A percentile compares a stretch with the other conserved stretches of the same genome.
phyloP scores from a whole-genome alignment of 2,329 filamentous ascomycete species.

The Venturia pyrina region DNA sequence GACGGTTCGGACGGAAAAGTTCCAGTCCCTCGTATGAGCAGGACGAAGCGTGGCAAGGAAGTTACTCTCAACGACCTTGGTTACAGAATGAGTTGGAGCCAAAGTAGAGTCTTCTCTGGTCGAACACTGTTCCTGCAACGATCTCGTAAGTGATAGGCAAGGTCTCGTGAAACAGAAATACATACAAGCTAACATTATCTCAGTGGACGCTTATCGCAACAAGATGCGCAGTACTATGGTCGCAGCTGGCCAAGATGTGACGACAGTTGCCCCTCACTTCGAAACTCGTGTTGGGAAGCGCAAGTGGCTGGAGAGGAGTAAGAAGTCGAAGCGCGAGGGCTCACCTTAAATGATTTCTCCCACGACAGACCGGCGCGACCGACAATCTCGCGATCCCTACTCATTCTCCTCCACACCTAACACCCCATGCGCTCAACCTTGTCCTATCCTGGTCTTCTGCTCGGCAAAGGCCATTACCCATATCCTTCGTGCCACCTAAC shows the following conservation, averaged over 20 bases:
- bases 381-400: constrained; percentile 1
- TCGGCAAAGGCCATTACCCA: not conserved
- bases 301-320: constrained; percentile 39
- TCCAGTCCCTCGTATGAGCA: constrained; percentile 64
- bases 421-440: not conserved
- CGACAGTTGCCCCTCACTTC: constrained; percentile 69
- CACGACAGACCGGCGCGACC: not conserved
- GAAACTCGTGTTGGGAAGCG: constrained; percentile 83
- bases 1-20: constrained; percentile 67
- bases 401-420: not conserved
- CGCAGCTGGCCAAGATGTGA: constrained; percentile 64
- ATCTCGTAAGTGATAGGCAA: constrained; percentile 83
- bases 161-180: too few species aligned
- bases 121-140: constrained; percentile 81
- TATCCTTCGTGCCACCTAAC: not conserved
- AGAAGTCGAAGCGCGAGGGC: constrained; percentile 30
- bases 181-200: constrained; percentile 12
- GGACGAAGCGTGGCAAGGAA: constrained; percentile 64
- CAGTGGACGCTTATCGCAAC: constrained; percentile 89
- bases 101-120: constrained; percentile 82
- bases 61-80: constrained; percentile 87
- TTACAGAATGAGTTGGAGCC: constrained; percentile 93
- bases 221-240: constrained; percentile 81
- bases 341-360: constrained; percentile 15
- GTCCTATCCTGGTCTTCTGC: not conserved